phyloP scores from a whole-genome alignment of 352 stramenopile genomes.

The Pythium aquatile region DNA sequence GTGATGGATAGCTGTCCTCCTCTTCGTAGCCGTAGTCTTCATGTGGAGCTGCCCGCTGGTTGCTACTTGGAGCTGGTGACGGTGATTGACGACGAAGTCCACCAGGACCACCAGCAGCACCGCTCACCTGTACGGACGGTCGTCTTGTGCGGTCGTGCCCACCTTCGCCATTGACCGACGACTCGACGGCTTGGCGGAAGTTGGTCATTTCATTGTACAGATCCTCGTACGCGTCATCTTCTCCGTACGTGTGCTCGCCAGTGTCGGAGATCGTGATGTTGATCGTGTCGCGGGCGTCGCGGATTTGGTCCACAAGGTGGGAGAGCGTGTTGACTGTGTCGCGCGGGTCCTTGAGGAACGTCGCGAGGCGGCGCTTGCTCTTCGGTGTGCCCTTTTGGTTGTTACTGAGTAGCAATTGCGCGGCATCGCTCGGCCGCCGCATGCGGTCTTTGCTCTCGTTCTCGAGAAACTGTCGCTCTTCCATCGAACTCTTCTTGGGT shows the following conservation, averaged over 20 bases:
- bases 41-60: neutral
- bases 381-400: slow-evolving; percentile 21
- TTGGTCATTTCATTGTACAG: slow-evolving; percentile 54
- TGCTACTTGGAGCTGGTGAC: neutral
- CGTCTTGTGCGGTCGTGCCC: neutral
- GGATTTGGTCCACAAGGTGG: slow-evolving; percentile 63
- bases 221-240: slow-evolving; percentile 48
- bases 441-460: slow-evolving; percentile 49
- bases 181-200: slow-evolving; percentile 48
- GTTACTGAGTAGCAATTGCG: slow-evolving; percentile 22
- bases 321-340: slow-evolving; percentile 56
- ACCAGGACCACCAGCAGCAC: slow-evolving; percentile 1
- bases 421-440: slow-evolving; percentile 38
- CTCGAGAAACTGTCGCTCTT: slow-evolving; percentile 63
- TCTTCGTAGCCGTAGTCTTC: slow-evolving; percentile 5
- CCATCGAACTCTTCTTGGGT: slow-evolving; percentile 47
- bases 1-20: slow-evolving; percentile 4
- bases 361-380: slow-evolving; percentile 31
- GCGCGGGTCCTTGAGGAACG: slow-evolving; percentile 36
- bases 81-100: slow-evolving; percentile 1
- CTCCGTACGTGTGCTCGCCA: slow-evolving; percentile 37
- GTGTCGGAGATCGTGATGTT: slow-evolving; percentile 63
- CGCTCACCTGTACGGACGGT: slow-evolving; percentile 4
- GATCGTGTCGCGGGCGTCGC: slow-evolving; percentile 64
- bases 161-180: slow-evolving; percentile 4